phyloP scores from a whole-genome alignment of 2,329 filamentous ascomycete genomes.

The Alternaria triticina region DNA sequence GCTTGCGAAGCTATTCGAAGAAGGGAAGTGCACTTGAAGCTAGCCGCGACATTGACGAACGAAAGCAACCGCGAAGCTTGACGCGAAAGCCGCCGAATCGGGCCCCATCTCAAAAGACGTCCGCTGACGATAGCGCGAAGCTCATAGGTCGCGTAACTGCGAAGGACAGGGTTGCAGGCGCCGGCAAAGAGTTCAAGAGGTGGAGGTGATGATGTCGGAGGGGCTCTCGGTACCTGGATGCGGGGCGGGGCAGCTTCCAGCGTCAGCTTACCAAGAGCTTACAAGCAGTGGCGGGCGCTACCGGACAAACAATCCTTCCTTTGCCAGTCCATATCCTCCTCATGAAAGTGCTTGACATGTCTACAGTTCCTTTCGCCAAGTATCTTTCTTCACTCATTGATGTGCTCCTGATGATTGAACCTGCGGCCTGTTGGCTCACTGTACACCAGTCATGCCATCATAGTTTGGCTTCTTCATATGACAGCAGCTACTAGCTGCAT shows the following conservation, averaged over 20 bases:
- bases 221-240: conserved; percentile 22
- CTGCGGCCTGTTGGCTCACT: neutral
- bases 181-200: conserved; percentile 15
- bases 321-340: neutral
- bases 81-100: neutral
- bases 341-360: neutral
- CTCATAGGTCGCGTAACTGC: conserved; percentile 10
- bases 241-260: conserved; percentile 14
- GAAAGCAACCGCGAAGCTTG: conserved; percentile 9
- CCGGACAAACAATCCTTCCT: neutral
- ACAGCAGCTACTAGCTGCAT: neutral
- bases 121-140: conserved; percentile 7
- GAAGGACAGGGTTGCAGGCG: neutral
- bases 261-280: conserved; percentile 20
- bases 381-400: neutral
- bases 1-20: neutral
- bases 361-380: neutral
- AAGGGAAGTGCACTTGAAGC: neutral
- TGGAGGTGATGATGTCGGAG: conserved; percentile 16
- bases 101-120: neutral
- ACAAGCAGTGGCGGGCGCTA: conserved; percentile 1
- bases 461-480: neutral
- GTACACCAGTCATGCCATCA: neutral
- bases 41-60: neutral
- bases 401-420: neutral